A percentile compares a stretch with the other conserved stretches of the same genome.
These are phyloP conservation scores for Fusarium fujikuroi DNA, from an alignment of 2,329 filamentous ascomycete species.

Conservation along the genomic window DNA sequence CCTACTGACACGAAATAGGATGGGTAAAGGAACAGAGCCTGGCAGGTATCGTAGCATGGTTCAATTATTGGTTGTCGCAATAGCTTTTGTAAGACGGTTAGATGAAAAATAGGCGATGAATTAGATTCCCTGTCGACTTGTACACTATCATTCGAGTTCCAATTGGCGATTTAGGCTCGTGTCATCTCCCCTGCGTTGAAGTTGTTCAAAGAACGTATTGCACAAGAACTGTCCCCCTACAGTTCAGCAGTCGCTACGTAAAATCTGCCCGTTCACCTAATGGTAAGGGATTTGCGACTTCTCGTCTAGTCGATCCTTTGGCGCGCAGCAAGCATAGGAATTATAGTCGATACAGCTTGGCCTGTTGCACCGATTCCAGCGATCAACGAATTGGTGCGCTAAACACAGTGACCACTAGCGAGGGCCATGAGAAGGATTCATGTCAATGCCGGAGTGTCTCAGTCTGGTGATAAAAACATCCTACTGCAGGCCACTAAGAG, in stretches of 20 bases:
- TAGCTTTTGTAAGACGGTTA: not conserved
- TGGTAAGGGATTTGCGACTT: too few species aligned
- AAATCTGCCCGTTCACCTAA: not conserved
- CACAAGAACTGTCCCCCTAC: not conserved
- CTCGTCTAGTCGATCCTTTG: not conserved
- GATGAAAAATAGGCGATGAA: too few species aligned
- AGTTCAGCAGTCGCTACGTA: not conserved
- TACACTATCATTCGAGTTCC: too few species aligned
- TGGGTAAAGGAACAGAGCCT: conserved; percentile 11
- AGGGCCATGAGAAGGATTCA: too few species aligned
- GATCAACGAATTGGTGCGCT: not conserved
- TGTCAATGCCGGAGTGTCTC: too few species aligned
- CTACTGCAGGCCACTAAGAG: not conserved
- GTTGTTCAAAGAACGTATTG: not conserved
- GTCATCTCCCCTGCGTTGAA: not conserved
- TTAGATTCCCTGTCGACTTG: too few species aligned
- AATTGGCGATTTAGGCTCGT: not conserved
- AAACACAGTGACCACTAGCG: not conserved
- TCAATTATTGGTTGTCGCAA: conserved; percentile 5
- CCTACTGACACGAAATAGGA: not conserved
- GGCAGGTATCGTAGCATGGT: conserved; percentile 1
- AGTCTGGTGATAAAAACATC: too few species aligned
- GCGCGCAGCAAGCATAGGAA: not conserved
- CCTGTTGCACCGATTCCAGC: not conserved
- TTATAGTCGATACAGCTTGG: not conserved